Evolutionary conservation across 2,329 filamentous ascomycete genomes (phyloP), one percentile per base, ranked within the genome.

Genomic region (Chaetothyriales sp.): DNA sequence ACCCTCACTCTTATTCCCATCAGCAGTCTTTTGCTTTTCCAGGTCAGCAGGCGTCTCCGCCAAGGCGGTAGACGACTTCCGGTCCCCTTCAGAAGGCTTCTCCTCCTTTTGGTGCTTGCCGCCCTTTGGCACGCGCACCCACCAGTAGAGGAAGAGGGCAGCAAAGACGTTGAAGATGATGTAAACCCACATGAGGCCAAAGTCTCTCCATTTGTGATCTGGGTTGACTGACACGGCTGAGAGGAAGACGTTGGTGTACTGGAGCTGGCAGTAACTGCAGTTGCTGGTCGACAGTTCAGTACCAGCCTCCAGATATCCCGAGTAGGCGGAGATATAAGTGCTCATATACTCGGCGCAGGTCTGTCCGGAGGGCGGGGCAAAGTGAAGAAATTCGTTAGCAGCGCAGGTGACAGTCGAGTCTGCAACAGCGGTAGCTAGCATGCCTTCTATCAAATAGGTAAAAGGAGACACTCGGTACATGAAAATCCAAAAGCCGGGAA

Each of bases 401-500:
- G 84, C 78, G 65, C 88, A 95, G 0, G 64, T 58, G 28, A 90
- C 79, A 0, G 67, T 47, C 0, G 78, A 78, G 59, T 83, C 81
- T 43, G 84, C 83, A 4, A 94, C 69, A 2, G 78, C 85, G 0
- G 77, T 77, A 0, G 81, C 75, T 0, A 90, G 65, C 69, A 94
- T 80, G 19, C 81, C 84, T 8, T 76, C 75, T 22, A 90, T 78
- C 15, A 92, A 70, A 64, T 94, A 95, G 0, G 84, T 89, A 59
- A 95, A 84, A 0, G 88, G 87, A 0, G 82, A 87, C 47, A 88
- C 68, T 47, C 83, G 79, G 64, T 86, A 84, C 83, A 86, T 86
- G 68, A 85, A 86, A 54, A 79, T 78, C 83, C 83, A 88, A 69
- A 87, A 87, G 0, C 77, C 73, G 0, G 83, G 83, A 1, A 87